Conservation (phyloP, 306 rosid genomes). For the Inga oerstediana region DNA sequence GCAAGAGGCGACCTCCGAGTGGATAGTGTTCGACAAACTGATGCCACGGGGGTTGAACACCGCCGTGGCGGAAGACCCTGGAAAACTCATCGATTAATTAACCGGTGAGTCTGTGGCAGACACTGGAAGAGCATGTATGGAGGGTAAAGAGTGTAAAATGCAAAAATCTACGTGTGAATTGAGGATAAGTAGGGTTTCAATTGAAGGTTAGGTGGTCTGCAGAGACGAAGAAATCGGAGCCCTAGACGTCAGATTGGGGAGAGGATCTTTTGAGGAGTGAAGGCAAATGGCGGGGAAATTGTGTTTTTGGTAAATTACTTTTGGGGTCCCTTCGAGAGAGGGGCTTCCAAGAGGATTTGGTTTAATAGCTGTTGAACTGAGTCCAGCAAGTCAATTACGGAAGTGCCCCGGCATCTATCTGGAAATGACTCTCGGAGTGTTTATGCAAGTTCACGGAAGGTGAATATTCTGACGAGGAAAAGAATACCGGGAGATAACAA, state of each 20-base stretch:
- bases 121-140: slow-evolving; percentile 56
- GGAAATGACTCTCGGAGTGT: background rate
- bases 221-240: slow-evolving; percentile 35
- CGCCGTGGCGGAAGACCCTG: slow-evolving; percentile 41
- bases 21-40: slow-evolving; percentile 70
- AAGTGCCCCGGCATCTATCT: slow-evolving; percentile 18
- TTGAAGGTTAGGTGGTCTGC: slow-evolving; percentile 2
- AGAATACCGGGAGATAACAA: background rate
- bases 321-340: slow-evolving; percentile 36
- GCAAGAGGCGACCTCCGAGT: slow-evolving; percentile 91
- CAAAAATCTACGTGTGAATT: slow-evolving; percentile 38
- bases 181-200: slow-evolving; percentile 49
- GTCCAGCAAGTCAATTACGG: slow-evolving; percentile 1
- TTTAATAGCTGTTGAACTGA: slow-evolving; percentile 27
- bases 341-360: slow-evolving; percentile 36
- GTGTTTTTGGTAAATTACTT: slow-evolving; percentile 37
- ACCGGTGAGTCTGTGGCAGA: slow-evolving; percentile 42
- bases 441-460: background rate
- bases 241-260: slow-evolving; percentile 61
- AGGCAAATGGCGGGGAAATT: slow-evolving; percentile 94
- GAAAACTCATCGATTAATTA: slow-evolving; percentile 66
- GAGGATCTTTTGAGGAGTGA: slow-evolving; percentile 32
- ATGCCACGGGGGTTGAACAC: slow-evolving; percentile 60
- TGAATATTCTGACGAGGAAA: background rate
- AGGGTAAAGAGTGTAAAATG: slow-evolving; percentile 40